Evolutionary conservation across 1,139 yeast genomes (phyloP), one percentile per base, ranked within the genome.

Genomic region (Nematodospora anomalae): DNA sequence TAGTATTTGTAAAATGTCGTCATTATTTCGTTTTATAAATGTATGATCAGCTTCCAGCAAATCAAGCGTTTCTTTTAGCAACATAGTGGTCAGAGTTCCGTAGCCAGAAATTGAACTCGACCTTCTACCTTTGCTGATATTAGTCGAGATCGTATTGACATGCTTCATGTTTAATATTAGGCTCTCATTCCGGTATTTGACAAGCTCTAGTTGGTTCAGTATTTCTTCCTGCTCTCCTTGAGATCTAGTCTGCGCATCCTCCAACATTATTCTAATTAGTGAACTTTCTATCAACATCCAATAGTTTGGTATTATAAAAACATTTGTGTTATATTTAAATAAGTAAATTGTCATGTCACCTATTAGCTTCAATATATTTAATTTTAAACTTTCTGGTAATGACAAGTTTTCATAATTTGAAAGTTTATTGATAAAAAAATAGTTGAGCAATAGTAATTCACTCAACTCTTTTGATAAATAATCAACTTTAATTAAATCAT

Each of bases 151-250:
- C 8, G 21, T 18, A 18, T 18, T 6, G 8, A 8, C 37, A 32
- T 50, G 47, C 40, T 51, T 58, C 56, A 57, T 49, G 48, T 77
- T 79, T 31, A 79, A 64, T 69, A 80, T 78, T 33, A 83, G 60
- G n/a, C 88, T 80, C 54, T 83, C 87, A 52, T 84, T 84, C 50
- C 90, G 61, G 47, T 79, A 80, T 40, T 79, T 72, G n/a, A 81
- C 72, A 18, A 82, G 54, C 39, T 80, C 80, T 36, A 81, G 70
- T 37, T 80, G 83, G 32, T 72, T 75, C 24, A 62, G 60, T 1
- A 74, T 62, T 11, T 64, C 64, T 26, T 62, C 65, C 30, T 58
- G 60, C 44, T 58, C 64, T 10, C 42, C 30, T 14, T 45, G 42
- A 49, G 33, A 53, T 62, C 36, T 71, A 50, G 10, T 67, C 13